Percentiles rank a stretch among this genome's conserved stretches.
Conservation (phyloP, 139 green algal genomes). For the Coccomyxa sp. region DNA sequence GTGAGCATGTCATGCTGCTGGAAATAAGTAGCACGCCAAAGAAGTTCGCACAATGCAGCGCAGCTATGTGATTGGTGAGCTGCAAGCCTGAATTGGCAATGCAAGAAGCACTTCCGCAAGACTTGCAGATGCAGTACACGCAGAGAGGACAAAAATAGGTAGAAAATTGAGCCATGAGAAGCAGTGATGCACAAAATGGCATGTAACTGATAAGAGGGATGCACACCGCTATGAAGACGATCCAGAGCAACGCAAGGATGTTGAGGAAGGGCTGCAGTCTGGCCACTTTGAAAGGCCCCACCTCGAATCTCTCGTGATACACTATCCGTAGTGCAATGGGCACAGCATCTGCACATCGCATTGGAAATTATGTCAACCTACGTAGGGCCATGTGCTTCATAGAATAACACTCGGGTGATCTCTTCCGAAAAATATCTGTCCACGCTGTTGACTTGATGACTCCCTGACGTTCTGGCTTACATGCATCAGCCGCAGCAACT, state of each 20-base stretch:
- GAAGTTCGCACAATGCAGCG: no score
- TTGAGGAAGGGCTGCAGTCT: background rate
- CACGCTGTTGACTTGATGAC: no score
- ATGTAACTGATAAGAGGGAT: no score
- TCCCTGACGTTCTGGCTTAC: no score
- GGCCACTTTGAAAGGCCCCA: background rate
- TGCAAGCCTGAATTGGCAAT: background rate
- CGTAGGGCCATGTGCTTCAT: background rate
- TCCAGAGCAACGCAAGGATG: background rate
- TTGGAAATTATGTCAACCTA: background rate
- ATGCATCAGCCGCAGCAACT: no score
- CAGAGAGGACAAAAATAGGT: no score
- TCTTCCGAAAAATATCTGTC: background rate
- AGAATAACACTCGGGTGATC: background rate
- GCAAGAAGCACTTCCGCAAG: background rate
- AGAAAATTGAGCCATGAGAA: no score
- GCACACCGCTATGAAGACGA: background rate
- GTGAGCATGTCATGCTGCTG: no score
- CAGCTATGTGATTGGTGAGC: background rate
- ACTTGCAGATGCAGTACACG: background rate
- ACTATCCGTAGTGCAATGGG: background rate
- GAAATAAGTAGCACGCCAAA: no score
- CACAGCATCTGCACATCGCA: background rate
- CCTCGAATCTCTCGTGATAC: background rate
- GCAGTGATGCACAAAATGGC: no score